These are phyloP conservation scores for Plasmodium gonderi DNA, from an alignment of 169 alveolate genomes.

Conservation along the genomic window DNA sequence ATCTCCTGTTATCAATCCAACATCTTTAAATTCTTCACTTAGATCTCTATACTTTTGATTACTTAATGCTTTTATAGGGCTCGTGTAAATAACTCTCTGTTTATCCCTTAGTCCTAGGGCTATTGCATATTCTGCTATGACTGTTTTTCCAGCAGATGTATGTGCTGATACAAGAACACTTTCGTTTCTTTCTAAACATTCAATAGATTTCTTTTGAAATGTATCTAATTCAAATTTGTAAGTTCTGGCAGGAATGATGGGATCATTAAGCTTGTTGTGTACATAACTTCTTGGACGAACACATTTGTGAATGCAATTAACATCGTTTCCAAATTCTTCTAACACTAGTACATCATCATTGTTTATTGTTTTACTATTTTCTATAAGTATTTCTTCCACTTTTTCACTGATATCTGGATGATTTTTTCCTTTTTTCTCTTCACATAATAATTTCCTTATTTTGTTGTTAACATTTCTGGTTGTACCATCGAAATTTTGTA, in stretches of 20 bases:
- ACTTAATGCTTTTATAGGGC: constrained; percentile 99
- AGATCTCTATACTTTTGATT: constrained; percentile 99
- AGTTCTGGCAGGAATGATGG: constrained; percentile 88
- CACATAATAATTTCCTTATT: neutral
- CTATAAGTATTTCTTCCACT: constrained; percentile 50
- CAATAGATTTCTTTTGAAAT: constrained; percentile 96
- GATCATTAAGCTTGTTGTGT: constrained; percentile 37
- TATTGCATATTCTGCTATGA: constrained; percentile 99
- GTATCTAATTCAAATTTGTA: constrained; percentile 95
- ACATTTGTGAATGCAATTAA: constrained; percentile 73
- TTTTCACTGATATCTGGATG: neutral
- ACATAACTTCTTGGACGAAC: constrained; percentile 69
- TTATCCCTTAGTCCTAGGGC: constrained; percentile 96
- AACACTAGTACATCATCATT: constrained; percentile 65
- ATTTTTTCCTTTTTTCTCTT: neutral
- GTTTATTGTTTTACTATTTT: constrained; percentile 69
- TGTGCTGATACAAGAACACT: constrained; percentile 99
- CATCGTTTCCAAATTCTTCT: constrained; percentile 71
- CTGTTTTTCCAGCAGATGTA: constrained; percentile 99
- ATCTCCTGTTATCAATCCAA: constrained; percentile 99
- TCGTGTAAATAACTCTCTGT: constrained; percentile 98
- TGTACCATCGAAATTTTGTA: constrained; percentile 19
- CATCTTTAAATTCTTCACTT: constrained; percentile 97
- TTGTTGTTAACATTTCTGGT: constrained; percentile 8
- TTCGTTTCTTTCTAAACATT: constrained; percentile 95